A percentile compares a stretch with the other conserved stretches of the same genome.
phyloP scores from a whole-genome alignment of 768 basidiomycete genomes.

The Trametes villosa region DNA sequence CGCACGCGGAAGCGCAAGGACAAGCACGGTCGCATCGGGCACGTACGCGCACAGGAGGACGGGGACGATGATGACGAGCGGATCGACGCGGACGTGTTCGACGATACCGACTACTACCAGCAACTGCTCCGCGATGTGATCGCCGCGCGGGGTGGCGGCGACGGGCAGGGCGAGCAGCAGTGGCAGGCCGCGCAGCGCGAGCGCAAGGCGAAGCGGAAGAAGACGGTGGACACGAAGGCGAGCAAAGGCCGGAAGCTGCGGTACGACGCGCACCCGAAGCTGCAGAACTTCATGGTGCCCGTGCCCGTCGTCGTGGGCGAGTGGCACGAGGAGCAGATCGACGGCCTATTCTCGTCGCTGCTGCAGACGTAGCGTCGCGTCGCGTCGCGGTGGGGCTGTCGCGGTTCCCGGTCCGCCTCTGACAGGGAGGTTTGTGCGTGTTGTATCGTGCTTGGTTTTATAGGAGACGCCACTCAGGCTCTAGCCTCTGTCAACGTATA shows the following conservation, averaged over 20 bases:
- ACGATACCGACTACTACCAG: slow-evolving; percentile 94
- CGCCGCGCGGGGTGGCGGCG: slow-evolving; percentile 55
- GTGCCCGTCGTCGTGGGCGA: slow-evolving; percentile 58
- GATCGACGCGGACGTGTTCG: slow-evolving; percentile 60
- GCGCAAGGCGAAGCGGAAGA: slow-evolving; percentile 76
- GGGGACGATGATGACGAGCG: slow-evolving; percentile 41
- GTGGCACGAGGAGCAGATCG: slow-evolving; percentile 97
- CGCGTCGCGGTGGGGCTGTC: background rate
- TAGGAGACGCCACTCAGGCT: background rate
- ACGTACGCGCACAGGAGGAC: background rate
- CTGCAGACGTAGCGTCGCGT: slow-evolving; percentile 45
- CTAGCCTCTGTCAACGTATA: too few relatives aligned
- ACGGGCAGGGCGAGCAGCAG: slow-evolving; percentile 50
- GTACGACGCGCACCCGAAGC: slow-evolving; percentile 95
- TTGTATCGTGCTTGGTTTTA: slow-evolving; percentile 1
- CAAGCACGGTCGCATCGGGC: slow-evolving; percentile 51
- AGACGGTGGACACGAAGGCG: slow-evolving; percentile 87
- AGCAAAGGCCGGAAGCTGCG: slow-evolving; percentile 94
- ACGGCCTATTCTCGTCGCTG: slow-evolving; percentile 90
- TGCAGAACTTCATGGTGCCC: slow-evolving; percentile 97
- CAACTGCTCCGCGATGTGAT: slow-evolving; percentile 91
- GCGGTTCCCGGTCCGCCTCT: too few relatives aligned
- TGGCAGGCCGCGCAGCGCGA: slow-evolving; percentile 71
- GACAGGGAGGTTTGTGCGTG: background rate
- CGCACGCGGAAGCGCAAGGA: slow-evolving; percentile 64